phyloP scores from a whole-genome alignment of 2,329 filamentous ascomycete species.

The Colletotrichum incanum region DNA sequence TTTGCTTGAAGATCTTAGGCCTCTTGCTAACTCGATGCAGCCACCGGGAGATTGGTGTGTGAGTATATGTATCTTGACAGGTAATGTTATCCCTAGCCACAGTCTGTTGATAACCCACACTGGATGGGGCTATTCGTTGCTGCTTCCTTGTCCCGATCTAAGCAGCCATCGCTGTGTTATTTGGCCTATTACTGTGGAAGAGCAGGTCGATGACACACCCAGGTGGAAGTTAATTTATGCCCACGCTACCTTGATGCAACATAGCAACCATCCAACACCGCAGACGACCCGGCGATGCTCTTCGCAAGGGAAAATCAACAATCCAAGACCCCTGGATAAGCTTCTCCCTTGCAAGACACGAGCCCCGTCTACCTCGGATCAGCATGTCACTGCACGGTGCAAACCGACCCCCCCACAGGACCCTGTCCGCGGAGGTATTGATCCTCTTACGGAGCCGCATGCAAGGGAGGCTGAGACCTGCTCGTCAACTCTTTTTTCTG shows the following conservation, averaged over 20 bases:
- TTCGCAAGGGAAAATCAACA: too few species aligned
- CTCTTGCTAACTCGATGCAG: too few species aligned
- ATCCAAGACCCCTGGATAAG: neutral
- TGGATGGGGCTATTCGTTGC: neutral
- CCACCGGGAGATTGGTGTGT: neutral
- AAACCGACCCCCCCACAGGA: neutral
- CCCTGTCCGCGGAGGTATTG: neutral
- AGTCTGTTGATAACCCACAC: neutral
- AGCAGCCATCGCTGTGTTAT: neutral
- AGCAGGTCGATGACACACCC: neutral
- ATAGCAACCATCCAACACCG: neutral
- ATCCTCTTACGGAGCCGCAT: neutral
- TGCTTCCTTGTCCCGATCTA: neutral
- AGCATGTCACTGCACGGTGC: neutral
- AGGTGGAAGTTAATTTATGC: neutral
- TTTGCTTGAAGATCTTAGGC: too few species aligned
- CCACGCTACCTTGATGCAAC: neutral
- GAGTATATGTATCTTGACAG: too few species aligned
- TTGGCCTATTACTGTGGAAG: neutral
- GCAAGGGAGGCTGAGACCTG: slow-evolving; percentile 2
- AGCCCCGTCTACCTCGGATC: neutral
- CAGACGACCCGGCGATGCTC: neutral
- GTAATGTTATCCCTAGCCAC: neutral
- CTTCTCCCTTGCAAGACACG: slow-evolving; percentile 12
- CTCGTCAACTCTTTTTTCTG: neutral